These are phyloP conservation scores for Ascobolus immersus DNA, from an alignment of 495 filamentous ascomycete species.

Conservation along the genomic window DNA sequence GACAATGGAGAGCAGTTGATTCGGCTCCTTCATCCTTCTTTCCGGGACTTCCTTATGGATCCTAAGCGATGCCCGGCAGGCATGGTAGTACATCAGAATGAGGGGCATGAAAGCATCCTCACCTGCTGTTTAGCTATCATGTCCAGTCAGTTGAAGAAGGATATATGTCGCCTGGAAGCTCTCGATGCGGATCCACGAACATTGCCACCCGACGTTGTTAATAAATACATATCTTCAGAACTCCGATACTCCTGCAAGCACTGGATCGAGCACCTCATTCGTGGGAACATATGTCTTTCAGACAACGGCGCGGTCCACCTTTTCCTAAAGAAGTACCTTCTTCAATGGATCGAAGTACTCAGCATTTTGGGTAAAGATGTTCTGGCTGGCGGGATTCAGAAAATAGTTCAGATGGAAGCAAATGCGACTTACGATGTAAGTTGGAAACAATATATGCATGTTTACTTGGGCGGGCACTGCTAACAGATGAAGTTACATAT, in stretches of 20 bases:
- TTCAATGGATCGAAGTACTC: neutral
- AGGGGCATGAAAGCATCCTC: conserved; percentile 5
- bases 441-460: neutral
- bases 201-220: conserved; percentile 11
- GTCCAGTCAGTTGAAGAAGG: conserved; percentile 12
- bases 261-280: conserved; percentile 23
- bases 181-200: conserved; percentile 11
- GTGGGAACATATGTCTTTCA: conserved; percentile 10
- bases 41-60: conserved; percentile 15
- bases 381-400: too few species aligned
- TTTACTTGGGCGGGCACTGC: neutral
- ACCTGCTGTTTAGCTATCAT: conserved; percentile 16
- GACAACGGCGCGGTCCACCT: conserved; percentile 6
- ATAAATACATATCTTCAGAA: conserved; percentile 13
- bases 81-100: conserved; percentile 16
- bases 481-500: neutral
- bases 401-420: conserved; percentile 8
- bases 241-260: conserved; percentile 22
- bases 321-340: conserved; percentile 7
- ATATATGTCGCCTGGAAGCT: conserved; percentile 20
- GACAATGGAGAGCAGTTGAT: conserved; percentile 3
- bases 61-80: conserved; percentile 4
- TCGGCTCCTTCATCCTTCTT: conserved; percentile 13
- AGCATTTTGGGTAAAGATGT: conserved; percentile 15
- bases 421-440: neutral